Evolutionary conservation across 306 rosid species (phyloP).

Genomic region (Clitoria ternatea): DNA sequence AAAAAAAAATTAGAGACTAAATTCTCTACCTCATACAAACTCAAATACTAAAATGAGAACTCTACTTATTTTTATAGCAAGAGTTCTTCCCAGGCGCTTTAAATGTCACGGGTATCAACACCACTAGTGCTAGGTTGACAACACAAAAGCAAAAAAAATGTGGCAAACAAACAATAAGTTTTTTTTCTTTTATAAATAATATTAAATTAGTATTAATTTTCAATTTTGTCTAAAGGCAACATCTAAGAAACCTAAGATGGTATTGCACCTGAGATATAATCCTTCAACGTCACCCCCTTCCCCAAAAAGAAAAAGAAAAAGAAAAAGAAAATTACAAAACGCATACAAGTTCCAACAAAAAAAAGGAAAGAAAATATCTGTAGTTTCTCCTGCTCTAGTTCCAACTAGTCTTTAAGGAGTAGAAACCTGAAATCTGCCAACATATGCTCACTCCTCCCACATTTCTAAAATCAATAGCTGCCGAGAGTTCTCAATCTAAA

Average conservation of each 20-base stretch:
- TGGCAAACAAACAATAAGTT: not conserved
- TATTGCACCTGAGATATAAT: slow-evolving; percentile 4
- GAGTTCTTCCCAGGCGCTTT: too few species aligned
- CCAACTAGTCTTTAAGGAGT: slow-evolving; percentile 19
- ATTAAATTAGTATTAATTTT: not conserved
- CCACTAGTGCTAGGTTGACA: not conserved
- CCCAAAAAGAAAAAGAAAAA: not conserved
- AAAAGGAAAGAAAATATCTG: not conserved
- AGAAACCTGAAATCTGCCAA: slow-evolving; percentile 20
- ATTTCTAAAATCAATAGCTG: not conserved
- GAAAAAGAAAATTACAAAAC: not conserved
- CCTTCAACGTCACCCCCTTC: not conserved
- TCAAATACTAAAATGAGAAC: too few species aligned
- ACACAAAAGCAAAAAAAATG: not conserved
- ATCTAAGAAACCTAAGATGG: not conserved
- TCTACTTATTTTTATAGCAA: too few species aligned
- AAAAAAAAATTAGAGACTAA: too few species aligned
- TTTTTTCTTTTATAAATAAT: not conserved
- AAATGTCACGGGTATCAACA: not conserved
- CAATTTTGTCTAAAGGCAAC: slow-evolving; percentile 17
- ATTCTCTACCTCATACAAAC: too few species aligned
- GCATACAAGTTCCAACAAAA: not conserved
- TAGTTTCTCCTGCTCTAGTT: slow-evolving; percentile 5
- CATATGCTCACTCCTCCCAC: not conserved
- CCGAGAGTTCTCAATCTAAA: slow-evolving; percentile 13